Conservation (phyloP, 768 basidiomycete species). For the Jaapia argillacea region DNA sequence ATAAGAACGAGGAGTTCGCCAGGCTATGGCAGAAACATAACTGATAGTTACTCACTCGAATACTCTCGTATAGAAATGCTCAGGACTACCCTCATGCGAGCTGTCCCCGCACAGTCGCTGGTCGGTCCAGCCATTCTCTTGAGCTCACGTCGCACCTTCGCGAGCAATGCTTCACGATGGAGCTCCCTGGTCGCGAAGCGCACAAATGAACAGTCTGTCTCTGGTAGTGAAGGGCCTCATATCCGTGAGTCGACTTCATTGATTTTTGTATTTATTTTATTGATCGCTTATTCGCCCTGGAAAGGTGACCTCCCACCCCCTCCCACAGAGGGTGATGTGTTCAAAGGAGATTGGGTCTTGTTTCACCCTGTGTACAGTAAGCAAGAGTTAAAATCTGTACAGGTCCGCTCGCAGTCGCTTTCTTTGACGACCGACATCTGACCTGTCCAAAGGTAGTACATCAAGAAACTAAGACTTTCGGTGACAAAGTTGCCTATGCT, state of each 20-base stretch:
- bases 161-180: background rate
- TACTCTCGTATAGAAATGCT: background rate
- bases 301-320: background rate
- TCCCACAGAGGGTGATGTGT: background rate
- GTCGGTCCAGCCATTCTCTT: background rate
- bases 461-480: slow-evolving; percentile 46
- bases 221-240: background rate
- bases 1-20: too few relatives aligned
- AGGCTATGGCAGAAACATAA: too few relatives aligned
- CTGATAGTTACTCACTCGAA: too few relatives aligned
- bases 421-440: background rate
- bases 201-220: background rate
- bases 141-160: background rate
- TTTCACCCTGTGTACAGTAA: slow-evolving; percentile 87
- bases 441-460: slow-evolving; percentile 50
- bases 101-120: background rate
- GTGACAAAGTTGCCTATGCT: slow-evolving; percentile 63
- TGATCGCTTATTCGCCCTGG: background rate
- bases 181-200: background rate
- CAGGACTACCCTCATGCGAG: background rate
- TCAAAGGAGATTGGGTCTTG: slow-evolving; percentile 75
- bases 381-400: slow-evolving; percentile 62
- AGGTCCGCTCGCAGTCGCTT: slow-evolving; percentile 30
- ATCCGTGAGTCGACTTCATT: background rate
- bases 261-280: background rate